These are phyloP conservation scores for Phytophthora palmivora DNA, from an alignment of 352 stramenopile genomes.

Conservation along the genomic window DNA sequence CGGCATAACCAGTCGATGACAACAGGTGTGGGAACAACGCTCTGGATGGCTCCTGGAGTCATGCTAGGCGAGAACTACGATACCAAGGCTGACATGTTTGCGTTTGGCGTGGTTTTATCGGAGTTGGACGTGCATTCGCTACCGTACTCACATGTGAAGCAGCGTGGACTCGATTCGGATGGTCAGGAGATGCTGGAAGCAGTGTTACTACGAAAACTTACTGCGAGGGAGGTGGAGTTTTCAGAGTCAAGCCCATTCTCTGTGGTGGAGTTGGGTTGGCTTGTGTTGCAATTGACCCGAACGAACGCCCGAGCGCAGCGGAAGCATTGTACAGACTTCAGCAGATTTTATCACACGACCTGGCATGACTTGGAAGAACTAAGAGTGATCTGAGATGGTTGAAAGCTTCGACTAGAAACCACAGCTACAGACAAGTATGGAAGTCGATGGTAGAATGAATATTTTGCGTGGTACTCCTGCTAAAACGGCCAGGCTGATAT, in stretches of 20 bases:
- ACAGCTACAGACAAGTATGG: too few species aligned
- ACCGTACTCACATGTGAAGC: slow-evolving; percentile 7
- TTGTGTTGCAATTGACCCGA: slow-evolving; percentile 31
- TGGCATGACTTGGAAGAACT: too few species aligned
- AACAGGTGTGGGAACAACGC: slow-evolving; percentile 10
- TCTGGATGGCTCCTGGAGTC: slow-evolving; percentile 12
- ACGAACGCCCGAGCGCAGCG: slow-evolving; percentile 27
- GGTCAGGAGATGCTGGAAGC: slow-evolving; percentile 9
- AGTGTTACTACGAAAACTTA: slow-evolving; percentile 20
- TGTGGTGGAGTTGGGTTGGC: slow-evolving; percentile 21
- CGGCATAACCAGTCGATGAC: slow-evolving; percentile 41
- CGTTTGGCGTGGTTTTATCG: slow-evolving; percentile 37
- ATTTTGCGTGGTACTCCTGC: too few species aligned
- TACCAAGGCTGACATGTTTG: slow-evolving; percentile 23
- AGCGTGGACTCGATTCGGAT: background rate
- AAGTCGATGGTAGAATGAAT: too few species aligned
- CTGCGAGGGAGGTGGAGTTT: slow-evolving; percentile 27
- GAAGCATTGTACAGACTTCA: slow-evolving; percentile 38
- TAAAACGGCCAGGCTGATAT: too few species aligned
- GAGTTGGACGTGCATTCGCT: slow-evolving; percentile 36
- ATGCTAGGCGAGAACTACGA: slow-evolving; percentile 21
- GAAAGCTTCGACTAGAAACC: too few species aligned
- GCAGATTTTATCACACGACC: too few species aligned
- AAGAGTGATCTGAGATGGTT: too few species aligned
- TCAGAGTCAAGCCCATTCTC: slow-evolving; percentile 13